Conservation (phyloP, 1,284 basidiomycete species). For the Hemileia vastatrix region DNA sequence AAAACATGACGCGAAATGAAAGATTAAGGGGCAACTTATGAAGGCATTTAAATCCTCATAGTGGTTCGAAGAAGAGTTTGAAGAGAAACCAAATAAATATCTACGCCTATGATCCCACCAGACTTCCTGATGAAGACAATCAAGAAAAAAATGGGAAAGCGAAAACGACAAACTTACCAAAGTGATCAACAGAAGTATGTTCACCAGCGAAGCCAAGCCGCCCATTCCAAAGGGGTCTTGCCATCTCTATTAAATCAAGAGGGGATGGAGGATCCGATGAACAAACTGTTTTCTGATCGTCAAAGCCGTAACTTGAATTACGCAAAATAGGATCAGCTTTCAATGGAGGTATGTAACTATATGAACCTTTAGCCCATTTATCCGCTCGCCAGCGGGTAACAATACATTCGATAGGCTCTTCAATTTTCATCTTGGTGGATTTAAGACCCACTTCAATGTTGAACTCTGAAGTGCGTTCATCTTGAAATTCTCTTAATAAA, state of each 20-base stretch:
- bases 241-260: constrained; percentile 42
- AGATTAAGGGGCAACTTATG: neutral
- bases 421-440: no score
- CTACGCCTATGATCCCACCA: neutral
- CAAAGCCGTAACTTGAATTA: constrained; percentile 29
- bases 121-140: neutral
- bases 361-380: constrained; percentile 31
- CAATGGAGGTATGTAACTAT: constrained; percentile 35
- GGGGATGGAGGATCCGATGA: constrained; percentile 35
- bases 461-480: constrained; percentile 1
- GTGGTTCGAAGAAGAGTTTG: neutral
- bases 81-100: neutral
- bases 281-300: no score
- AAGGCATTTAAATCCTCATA: neutral
- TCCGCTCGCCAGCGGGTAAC: constrained; percentile 36
- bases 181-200: constrained; percentile 40
- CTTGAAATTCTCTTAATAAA: constrained; percentile 17
- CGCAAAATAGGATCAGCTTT: constrained; percentile 13
- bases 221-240: constrained; percentile 41
- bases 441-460: no score
- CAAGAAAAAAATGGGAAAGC: neutral
- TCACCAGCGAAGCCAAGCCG: constrained; percentile 45
- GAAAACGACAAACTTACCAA: neutral
- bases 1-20: neutral
- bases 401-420: constrained; percentile 26